Evolutionary conservation across 2,329 filamentous ascomycete genomes (phyloP).

Genomic region (Claviceps cyperi): DNA sequence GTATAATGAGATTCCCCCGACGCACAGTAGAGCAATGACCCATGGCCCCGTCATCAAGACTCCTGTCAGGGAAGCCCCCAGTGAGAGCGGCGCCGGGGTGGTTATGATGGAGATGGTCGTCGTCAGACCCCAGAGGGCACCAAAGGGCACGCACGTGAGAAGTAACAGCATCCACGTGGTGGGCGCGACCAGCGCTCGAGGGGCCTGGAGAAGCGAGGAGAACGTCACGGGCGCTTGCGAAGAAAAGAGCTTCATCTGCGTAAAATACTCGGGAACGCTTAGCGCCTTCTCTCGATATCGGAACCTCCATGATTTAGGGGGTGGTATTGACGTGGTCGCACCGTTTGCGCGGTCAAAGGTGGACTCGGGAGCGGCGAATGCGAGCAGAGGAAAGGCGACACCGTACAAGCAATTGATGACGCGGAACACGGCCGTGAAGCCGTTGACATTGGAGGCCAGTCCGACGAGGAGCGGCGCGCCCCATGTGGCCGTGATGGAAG

Average conservation of each 20-base stretch:
- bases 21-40: conserved; percentile 22
- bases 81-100: conserved; percentile 26
- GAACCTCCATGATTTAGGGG: conserved; percentile 11
- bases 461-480: conserved; percentile 40
- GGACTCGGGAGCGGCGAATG: conserved; percentile 37
- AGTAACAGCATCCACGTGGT: conserved; percentile 32
- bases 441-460: conserved; percentile 25
- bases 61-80: conserved; percentile 26
- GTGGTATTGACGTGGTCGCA: conserved; percentile 7
- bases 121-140: conserved; percentile 32
- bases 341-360: conserved; percentile 29
- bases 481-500: conserved; percentile 34
- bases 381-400: conserved; percentile 30
- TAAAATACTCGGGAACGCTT: conserved; percentile 22
- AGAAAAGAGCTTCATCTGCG: conserved; percentile 23
- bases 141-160: conserved; percentile 29
- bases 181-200: conserved; percentile 34
- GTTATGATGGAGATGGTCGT: conserved; percentile 33
- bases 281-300: conserved; percentile 18
- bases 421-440: conserved; percentile 34
- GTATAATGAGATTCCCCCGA: conserved; percentile 19
- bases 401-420: conserved; percentile 35
- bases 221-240: conserved; percentile 20
- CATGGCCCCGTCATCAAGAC: conserved; percentile 30
- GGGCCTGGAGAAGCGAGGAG: conserved; percentile 26